Conservation (phyloP, 1,284 basidiomycete genomes). For the Ustilago nuda region DNA sequence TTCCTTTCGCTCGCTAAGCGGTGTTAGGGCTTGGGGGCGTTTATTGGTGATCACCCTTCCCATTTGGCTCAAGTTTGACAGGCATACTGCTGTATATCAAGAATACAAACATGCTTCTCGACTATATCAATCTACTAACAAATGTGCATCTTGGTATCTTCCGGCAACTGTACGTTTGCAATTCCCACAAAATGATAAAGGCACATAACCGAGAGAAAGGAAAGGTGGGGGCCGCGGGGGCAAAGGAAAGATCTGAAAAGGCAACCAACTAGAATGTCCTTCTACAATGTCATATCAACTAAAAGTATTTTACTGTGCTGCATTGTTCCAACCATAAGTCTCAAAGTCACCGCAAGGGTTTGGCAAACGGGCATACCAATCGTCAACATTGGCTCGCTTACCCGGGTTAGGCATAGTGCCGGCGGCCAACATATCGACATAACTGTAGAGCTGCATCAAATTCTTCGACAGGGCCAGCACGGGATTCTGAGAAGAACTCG, state of each 20-base stretch:
- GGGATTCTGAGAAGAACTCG: slow-evolving; percentile 38
- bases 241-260: neutral
- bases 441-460: slow-evolving; percentile 53
- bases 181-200: too few relatives aligned
- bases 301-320: slow-evolving; percentile 7
- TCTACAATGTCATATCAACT: neutral
- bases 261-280: neutral
- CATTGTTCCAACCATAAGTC: slow-evolving; percentile 38
- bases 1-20: slow-evolving; percentile 47
- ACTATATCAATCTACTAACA: too few relatives aligned
- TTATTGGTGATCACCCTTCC: too few relatives aligned
- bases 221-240: neutral
- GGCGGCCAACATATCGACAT: slow-evolving; percentile 42
- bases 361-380: slow-evolving; percentile 29
- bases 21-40: too few relatives aligned
- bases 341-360: slow-evolving; percentile 46
- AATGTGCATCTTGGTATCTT: too few relatives aligned
- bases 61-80: too few relatives aligned
- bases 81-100: too few relatives aligned
- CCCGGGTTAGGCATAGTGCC: slow-evolving; percentile 46
- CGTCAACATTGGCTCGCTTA: slow-evolving; percentile 35
- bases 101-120: too few relatives aligned
- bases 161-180: too few relatives aligned
- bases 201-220: neutral
- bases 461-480: slow-evolving; percentile 26